phyloP scores from a whole-genome alignment of 257 asterid species.

The Paraleonurus japonicus region DNA sequence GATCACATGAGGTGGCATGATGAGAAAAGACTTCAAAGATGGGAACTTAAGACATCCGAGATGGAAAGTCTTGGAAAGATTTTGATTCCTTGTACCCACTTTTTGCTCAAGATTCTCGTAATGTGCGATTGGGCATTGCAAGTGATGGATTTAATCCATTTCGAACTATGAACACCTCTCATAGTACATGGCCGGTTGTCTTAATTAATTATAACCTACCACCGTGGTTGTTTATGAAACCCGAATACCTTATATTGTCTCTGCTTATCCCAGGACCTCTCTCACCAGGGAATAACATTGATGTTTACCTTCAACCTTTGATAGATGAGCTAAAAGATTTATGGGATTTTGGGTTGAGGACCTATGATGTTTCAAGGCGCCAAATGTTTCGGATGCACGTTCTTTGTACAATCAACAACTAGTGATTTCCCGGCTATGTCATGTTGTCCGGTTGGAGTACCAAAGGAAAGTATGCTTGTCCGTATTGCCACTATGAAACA shows the following conservation, averaged over 20 bases:
- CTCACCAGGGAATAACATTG: too few relatives aligned
- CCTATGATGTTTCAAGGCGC: too few relatives aligned
- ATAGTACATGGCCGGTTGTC: too few relatives aligned
- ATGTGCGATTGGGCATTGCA: conserved; percentile 5
- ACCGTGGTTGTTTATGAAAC: neutral
- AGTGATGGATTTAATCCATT: conserved; percentile 3
- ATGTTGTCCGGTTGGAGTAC: conserved; percentile 2
- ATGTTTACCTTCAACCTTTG: too few relatives aligned
- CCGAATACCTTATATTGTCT: neutral
- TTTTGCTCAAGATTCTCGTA: conserved; percentile 3
- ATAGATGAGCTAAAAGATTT: too few relatives aligned
- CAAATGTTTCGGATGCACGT: neutral
- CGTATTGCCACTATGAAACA: neutral
- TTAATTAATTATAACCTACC: neutral
- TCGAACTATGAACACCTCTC: conserved; percentile 4
- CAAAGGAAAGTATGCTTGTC: too few relatives aligned
- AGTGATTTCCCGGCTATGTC: neutral
- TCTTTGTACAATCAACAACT: neutral
- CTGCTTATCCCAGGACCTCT: neutral
- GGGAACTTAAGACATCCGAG: too few relatives aligned
- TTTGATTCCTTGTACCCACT: neutral
- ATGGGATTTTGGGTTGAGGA: too few relatives aligned
- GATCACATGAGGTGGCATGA: too few relatives aligned
- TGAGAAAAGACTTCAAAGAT: too few relatives aligned
- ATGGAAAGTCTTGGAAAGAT: too few relatives aligned